A percentile compares a stretch with the other conserved stretches of the same genome.
These are phyloP conservation scores for Colletotrichum chrysophilum DNA, from an alignment of 2,329 filamentous ascomycete genomes.

Conservation along the genomic window DNA sequence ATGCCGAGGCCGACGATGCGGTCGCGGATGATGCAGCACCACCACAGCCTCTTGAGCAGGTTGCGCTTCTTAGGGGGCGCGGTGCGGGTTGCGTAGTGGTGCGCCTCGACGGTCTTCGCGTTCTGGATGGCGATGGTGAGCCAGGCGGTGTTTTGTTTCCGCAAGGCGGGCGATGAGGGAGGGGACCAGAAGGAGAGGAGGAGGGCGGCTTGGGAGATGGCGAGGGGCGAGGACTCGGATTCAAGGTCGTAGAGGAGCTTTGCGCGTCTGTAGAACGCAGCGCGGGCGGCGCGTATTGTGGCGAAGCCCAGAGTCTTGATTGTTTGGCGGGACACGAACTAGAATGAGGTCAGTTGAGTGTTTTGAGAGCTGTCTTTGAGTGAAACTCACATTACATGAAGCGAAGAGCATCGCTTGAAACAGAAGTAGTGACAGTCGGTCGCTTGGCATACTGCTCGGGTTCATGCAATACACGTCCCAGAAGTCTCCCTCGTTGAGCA, in stretches of 20 bases:
- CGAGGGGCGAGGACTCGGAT: conserved; percentile 44
- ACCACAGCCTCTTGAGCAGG: conserved; percentile 57
- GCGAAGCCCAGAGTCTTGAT: conserved; percentile 47
- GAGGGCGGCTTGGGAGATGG: conserved; percentile 45
- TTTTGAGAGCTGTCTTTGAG: not conserved
- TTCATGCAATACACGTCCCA: conserved; percentile 48
- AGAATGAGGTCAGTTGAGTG: conserved; percentile 7
- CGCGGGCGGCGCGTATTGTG: conserved; percentile 47
- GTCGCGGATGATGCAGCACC: conserved; percentile 59
- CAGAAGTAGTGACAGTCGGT: conserved; percentile 47
- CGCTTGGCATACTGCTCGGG: conserved; percentile 21
- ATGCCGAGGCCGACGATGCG: conserved; percentile 54
- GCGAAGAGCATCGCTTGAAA: conserved; percentile 52
- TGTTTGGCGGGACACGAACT: conserved; percentile 44
- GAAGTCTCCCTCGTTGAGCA: conserved; percentile 47
- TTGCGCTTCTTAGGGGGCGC: conserved; percentile 41
- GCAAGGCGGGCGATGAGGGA: conserved; percentile 28
- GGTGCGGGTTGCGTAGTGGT: conserved; percentile 42
- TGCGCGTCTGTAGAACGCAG: conserved; percentile 43
- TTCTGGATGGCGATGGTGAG: conserved; percentile 54
- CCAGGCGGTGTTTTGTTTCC: conserved; percentile 52
- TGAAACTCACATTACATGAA: conserved; percentile 39
- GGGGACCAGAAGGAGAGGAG: conserved; percentile 49
- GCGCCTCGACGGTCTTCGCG: conserved; percentile 49
- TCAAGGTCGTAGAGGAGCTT: conserved; percentile 50